Evolutionary conservation across 352 stramenopile species (phyloP).

Genomic region (Globisporangium splendens): DNA sequence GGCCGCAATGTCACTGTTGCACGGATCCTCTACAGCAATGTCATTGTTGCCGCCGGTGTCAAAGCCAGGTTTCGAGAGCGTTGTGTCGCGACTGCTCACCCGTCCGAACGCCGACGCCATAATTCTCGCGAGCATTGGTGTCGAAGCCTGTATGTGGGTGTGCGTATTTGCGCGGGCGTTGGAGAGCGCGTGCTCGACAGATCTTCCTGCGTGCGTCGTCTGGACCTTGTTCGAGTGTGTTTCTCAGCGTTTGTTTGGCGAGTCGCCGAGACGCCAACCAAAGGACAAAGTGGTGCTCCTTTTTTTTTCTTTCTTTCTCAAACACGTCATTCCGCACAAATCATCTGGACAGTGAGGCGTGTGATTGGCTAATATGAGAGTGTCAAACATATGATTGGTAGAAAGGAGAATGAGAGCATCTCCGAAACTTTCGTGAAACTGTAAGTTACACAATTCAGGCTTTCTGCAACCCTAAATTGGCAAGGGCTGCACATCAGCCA

Average conservation of each 20-base stretch:
- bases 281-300: neutral
- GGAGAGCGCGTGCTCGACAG: neutral
- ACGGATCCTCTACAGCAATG: neutral
- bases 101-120: conserved; percentile 26
- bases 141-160: neutral
- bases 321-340: neutral
- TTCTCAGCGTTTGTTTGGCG: neutral
- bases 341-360: neutral
- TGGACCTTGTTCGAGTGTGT: neutral
- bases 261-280: neutral
- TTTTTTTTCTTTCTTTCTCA: conserved; percentile 1
- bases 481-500: neutral
- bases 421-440: neutral
- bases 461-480: neutral
- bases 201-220: neutral
- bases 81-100: neutral
- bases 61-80: too few species aligned
- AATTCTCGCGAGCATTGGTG: conserved; percentile 15
- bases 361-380: neutral
- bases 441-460: neutral
- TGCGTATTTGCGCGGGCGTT: neutral
- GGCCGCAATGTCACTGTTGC: conserved; percentile 1
- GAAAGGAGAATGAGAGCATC: neutral
- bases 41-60: neutral
- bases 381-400: neutral